These are phyloP conservation scores for Xylariaceae sp. DNA, from an alignment of 2,329 filamentous ascomycete genomes.

Conservation along the genomic window DNA sequence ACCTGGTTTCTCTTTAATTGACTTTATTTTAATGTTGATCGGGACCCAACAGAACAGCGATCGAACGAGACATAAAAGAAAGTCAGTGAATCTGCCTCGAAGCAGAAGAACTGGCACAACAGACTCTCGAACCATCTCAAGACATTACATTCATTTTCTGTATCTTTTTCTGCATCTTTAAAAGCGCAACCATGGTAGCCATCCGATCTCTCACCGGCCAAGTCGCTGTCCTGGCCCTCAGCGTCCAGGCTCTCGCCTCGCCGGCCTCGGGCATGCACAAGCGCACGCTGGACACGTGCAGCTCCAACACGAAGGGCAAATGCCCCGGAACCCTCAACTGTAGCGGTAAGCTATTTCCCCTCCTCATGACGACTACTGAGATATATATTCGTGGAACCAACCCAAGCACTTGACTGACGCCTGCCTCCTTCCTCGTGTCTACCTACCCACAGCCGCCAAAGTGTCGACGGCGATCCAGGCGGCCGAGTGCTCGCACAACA, in stretches of 20 bases:
- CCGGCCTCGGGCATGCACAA: background rate
- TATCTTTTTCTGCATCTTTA: too few species aligned
- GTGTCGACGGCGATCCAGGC: slow-evolving; percentile 29
- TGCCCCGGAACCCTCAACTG: slow-evolving; percentile 23
- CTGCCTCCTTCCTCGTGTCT: background rate
- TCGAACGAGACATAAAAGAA: too few species aligned
- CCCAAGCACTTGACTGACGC: background rate
- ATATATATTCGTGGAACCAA: background rate
- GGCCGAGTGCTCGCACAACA: slow-evolving; percentile 31
- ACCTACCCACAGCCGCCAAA: slow-evolving; percentile 19
- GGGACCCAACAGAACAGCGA: too few species aligned
- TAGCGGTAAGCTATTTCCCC: slow-evolving; percentile 12
- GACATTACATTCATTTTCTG: too few species aligned
- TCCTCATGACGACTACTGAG: background rate
- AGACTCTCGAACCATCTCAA: too few species aligned
- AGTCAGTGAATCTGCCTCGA: too few species aligned
- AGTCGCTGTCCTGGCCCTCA: background rate
- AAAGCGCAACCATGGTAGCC: too few species aligned
- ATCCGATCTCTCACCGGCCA: background rate
- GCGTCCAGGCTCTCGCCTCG: slow-evolving; percentile 1
- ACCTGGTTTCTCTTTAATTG: too few species aligned
- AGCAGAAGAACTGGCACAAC: too few species aligned
- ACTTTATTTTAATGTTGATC: too few species aligned
- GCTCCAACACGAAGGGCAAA: slow-evolving; percentile 28
- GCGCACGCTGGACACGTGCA: slow-evolving; percentile 24